These are phyloP conservation scores for Trichoderma afroharzianum DNA, from an alignment of 2,329 filamentous ascomycete genomes.

Conservation along the genomic window DNA sequence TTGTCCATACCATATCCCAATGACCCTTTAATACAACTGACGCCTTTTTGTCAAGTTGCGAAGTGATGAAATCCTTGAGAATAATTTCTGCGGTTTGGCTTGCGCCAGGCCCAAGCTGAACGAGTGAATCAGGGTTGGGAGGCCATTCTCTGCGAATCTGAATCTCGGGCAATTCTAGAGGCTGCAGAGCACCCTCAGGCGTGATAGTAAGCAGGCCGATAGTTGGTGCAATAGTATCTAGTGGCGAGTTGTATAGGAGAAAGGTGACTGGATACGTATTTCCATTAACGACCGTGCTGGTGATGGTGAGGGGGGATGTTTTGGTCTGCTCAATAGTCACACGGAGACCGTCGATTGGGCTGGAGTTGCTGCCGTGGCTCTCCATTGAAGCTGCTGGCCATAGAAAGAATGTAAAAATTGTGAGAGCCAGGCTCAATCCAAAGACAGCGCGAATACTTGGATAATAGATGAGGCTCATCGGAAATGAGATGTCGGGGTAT, in stretches of 20 bases:
- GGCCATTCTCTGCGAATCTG: slow-evolving; percentile 41
- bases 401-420: slow-evolving; percentile 21
- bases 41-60: slow-evolving; percentile 31
- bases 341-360: slow-evolving; percentile 27
- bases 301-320: slow-evolving; percentile 36
- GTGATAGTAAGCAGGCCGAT: slow-evolving; percentile 41
- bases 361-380: slow-evolving; percentile 12
- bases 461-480: background rate
- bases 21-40: slow-evolving; percentile 35
- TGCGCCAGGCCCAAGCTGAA: slow-evolving; percentile 38
- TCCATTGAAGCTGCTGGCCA: slow-evolving; percentile 21
- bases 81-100: slow-evolving; percentile 34
- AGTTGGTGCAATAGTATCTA: slow-evolving; percentile 41
- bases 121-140: slow-evolving; percentile 34
- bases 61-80: slow-evolving; percentile 33
- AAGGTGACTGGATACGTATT: slow-evolving; percentile 38
- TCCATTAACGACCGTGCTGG: slow-evolving; percentile 39
- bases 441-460: slow-evolving; percentile 4
- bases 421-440: slow-evolving; percentile 19
- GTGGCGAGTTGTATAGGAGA: slow-evolving; percentile 42
- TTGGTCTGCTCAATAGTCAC: slow-evolving; percentile 33
- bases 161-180: slow-evolving; percentile 37
- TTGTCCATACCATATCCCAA: slow-evolving; percentile 35
- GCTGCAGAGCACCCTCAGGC: slow-evolving; percentile 30
- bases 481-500: background rate